A percentile compares a stretch with the other conserved stretches of the same genome.
Conservation (phyloP, 441 rosid genomes). For the Gossypium davidsonii region DNA sequence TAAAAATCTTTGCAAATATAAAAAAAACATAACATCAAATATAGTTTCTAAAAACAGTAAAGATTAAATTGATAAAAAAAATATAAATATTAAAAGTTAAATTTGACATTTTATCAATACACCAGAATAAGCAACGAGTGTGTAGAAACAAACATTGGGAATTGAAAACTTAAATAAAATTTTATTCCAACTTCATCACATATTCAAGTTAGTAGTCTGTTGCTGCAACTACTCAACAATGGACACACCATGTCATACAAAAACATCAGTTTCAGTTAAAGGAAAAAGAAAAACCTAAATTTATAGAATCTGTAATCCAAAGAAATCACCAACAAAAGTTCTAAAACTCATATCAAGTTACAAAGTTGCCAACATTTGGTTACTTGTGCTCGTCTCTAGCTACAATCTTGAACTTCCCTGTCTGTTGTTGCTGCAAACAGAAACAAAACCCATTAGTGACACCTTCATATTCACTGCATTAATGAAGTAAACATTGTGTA, state of each 20-base stretch:
- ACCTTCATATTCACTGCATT: neutral
- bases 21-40: too few relatives aligned
- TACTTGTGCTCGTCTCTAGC: constrained; percentile 40
- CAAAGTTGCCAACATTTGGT: neutral
- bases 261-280: neutral
- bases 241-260: neutral
- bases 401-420: constrained; percentile 91
- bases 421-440: constrained; percentile 63
- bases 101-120: too few relatives aligned
- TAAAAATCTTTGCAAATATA: too few relatives aligned
- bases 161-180: neutral
- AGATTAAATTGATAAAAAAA: too few relatives aligned
- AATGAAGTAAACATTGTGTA: neutral
- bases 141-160: constrained; percentile 13
- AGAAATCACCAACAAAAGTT: neutral
- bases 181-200: neutral
- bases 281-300: neutral
- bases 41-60: too few relatives aligned
- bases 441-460: constrained; percentile 2
- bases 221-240: neutral
- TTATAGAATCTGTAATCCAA: neutral
- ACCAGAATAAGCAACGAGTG: neutral
- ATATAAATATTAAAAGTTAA: too few relatives aligned
- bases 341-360: neutral
- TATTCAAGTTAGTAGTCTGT: neutral